Conservation (phyloP, 768 basidiomycete species). For the Stropharia rugosoannulata region DNA sequence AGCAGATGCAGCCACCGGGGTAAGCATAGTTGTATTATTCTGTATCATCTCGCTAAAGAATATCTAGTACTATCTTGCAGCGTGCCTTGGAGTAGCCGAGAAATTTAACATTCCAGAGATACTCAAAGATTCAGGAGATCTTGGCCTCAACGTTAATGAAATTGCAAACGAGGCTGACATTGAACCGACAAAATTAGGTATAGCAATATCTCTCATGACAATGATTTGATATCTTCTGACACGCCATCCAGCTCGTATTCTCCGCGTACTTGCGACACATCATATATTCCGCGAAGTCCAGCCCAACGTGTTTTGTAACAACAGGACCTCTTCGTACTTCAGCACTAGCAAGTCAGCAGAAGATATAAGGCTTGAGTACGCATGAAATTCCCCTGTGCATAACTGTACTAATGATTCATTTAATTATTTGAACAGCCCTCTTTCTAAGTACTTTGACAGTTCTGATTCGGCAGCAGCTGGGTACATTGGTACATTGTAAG, state of each 20-base stretch:
- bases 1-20: constrained; percentile 1
- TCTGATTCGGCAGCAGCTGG: constrained; percentile 3
- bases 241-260: constrained; percentile 26
- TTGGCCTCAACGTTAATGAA: constrained; percentile 31
- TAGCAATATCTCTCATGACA: not conserved
- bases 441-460: not conserved
- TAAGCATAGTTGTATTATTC: not conserved
- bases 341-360: constrained; percentile 29
- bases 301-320: constrained; percentile 38
- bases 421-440: not conserved
- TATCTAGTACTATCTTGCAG: constrained; percentile 20
- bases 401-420: not conserved
- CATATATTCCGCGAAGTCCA: constrained; percentile 38
- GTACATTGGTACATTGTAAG: constrained; percentile 9
- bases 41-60: not conserved
- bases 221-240: not conserved
- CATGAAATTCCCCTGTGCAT: not conserved
- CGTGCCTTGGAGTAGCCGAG: constrained; percentile 27
- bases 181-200: constrained; percentile 34
- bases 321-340: constrained; percentile 33
- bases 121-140: constrained; percentile 35
- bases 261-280: constrained; percentile 37
- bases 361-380: constrained; percentile 12
- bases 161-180: constrained; percentile 29
- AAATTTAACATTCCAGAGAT: constrained; percentile 38